Evolutionary conservation across 805 yeast genomes (phyloP).

Genomic region (Metschnikowia vanudenii): DNA sequence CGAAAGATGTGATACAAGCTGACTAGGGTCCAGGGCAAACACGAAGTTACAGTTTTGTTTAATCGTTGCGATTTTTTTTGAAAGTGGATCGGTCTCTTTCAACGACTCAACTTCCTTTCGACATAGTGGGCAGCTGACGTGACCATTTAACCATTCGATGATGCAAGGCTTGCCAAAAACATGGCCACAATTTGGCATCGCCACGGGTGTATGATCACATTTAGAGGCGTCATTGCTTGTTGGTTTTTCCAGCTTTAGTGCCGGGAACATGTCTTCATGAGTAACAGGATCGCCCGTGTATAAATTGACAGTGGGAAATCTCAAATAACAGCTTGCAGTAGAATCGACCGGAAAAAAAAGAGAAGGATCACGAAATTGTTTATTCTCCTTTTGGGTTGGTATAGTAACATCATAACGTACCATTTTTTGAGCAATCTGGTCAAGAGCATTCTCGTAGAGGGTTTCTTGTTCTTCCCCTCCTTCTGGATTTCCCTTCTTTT

Average conservation of each 20-base stretch:
- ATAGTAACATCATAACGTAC: constrained; percentile 6
- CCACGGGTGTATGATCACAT: constrained; percentile 15
- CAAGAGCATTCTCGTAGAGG: background rate
- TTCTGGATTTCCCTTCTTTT: constrained; percentile 12
- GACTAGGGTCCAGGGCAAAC: constrained; percentile 16
- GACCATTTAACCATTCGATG: constrained; percentile 19
- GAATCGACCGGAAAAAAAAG: constrained; percentile 17
- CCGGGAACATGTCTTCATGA: constrained; percentile 14
- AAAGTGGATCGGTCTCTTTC: constrained; percentile 10
- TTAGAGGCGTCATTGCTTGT: constrained; percentile 1
- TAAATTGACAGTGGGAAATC: constrained; percentile 15
- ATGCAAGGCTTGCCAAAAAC: constrained; percentile 19
- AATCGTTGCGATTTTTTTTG: constrained; percentile 10
- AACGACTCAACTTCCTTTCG: constrained; percentile 19
- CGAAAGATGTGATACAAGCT: constrained; percentile 25
- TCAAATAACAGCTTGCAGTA: constrained; percentile 8
- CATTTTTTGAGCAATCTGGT: background rate
- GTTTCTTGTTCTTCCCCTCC: background rate
- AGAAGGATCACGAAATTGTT: constrained; percentile 14
- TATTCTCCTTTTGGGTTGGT: background rate
- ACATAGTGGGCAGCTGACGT: constrained; percentile 21
- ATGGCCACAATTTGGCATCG: constrained; percentile 20
- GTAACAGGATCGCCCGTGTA: constrained; percentile 9
- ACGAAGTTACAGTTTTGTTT: constrained; percentile 12
- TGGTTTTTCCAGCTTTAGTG: constrained; percentile 6